Evolutionary conservation across 176 grass and related monocot genomes (phyloP).

Genomic region (Tillandsia leiboldiana): DNA sequence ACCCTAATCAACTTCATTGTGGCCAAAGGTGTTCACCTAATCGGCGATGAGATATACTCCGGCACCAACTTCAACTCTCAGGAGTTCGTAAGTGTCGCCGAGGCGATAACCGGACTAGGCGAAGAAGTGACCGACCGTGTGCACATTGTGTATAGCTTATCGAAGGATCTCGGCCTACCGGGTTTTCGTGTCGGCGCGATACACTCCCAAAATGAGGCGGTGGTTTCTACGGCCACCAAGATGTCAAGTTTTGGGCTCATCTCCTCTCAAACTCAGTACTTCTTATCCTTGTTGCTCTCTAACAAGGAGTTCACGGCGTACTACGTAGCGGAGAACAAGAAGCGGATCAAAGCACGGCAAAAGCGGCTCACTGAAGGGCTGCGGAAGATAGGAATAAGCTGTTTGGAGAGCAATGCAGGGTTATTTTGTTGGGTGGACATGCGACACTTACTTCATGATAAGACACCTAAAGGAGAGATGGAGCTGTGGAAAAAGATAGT

Average conservation of each 20-base stretch:
- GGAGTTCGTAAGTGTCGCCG: constrained; percentile 68
- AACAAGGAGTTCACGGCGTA: constrained; percentile 46
- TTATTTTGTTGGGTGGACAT: constrained; percentile 92
- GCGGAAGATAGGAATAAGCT: constrained; percentile 24
- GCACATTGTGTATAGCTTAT: constrained; percentile 89
- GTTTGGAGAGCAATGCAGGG: constrained; percentile 63
- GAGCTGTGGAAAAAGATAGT: constrained; percentile 90
- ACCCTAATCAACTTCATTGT: constrained; percentile 51
- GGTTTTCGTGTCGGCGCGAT: constrained; percentile 87
- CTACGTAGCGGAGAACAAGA: constrained; percentile 60
- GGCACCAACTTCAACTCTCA: constrained; percentile 51
- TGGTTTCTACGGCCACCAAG: constrained; percentile 80
- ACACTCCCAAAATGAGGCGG: constrained; percentile 56
- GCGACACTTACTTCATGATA: constrained; percentile 30
- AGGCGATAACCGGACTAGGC: constrained; percentile 26
- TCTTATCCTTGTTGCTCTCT: constrained; percentile 45
- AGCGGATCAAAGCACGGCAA: constrained; percentile 47
- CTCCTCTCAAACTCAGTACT: constrained; percentile 86
- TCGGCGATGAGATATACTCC: constrained; percentile 94
- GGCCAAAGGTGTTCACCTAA: constrained; percentile 65
- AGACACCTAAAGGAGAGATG: constrained; percentile 63
- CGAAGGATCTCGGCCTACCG: constrained; percentile 87
- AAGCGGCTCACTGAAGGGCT: constrained; percentile 50
- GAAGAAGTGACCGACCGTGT: constrained; percentile 20
- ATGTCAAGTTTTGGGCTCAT: constrained; percentile 97